phyloP scores from a whole-genome alignment of 176 grass and related monocot species.

The Musa itinerans region DNA sequence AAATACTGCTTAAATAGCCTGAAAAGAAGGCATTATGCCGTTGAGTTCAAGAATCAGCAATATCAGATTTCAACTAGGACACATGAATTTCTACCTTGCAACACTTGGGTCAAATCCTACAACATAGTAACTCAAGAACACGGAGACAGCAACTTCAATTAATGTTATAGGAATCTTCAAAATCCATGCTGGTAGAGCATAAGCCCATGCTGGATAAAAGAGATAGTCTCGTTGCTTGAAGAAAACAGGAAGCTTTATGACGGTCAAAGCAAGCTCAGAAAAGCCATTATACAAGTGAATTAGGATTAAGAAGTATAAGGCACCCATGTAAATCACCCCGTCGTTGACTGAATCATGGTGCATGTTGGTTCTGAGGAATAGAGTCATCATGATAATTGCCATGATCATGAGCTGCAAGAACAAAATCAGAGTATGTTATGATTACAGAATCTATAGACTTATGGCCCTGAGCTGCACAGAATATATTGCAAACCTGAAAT shows the following conservation, averaged over 20 bases:
- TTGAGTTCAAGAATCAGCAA: neutral
- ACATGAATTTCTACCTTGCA: slow-evolving; percentile 41
- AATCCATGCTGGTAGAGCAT: slow-evolving; percentile 69
- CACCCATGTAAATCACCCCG: slow-evolving; percentile 46
- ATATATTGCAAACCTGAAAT: slow-evolving; percentile 37
- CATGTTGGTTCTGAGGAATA: slow-evolving; percentile 77
- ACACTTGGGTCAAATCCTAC: slow-evolving; percentile 66
- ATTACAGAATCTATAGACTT: neutral
- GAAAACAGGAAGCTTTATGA: slow-evolving; percentile 76
- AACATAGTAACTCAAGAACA: slow-evolving; percentile 70
- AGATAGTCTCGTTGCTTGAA: slow-evolving; percentile 77
- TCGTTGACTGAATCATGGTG: slow-evolving; percentile 24
- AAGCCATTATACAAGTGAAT: slow-evolving; percentile 73
- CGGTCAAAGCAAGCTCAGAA: slow-evolving; percentile 49
- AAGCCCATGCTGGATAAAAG: slow-evolving; percentile 83
- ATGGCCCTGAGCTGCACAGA: neutral
- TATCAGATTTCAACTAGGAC: neutral
- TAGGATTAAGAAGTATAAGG: slow-evolving; percentile 52
- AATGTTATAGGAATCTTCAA: slow-evolving; percentile 70
- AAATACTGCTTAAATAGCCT: slow-evolving; percentile 84
- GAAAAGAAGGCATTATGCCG: neutral
- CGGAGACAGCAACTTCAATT: slow-evolving; percentile 55
- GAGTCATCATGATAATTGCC: slow-evolving; percentile 52
- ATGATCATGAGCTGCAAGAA: slow-evolving; percentile 37
- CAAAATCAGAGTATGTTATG: no score